phyloP scores from a whole-genome alignment of 2,329 filamentous ascomycete species.

The Aureobasidium pullulans region DNA sequence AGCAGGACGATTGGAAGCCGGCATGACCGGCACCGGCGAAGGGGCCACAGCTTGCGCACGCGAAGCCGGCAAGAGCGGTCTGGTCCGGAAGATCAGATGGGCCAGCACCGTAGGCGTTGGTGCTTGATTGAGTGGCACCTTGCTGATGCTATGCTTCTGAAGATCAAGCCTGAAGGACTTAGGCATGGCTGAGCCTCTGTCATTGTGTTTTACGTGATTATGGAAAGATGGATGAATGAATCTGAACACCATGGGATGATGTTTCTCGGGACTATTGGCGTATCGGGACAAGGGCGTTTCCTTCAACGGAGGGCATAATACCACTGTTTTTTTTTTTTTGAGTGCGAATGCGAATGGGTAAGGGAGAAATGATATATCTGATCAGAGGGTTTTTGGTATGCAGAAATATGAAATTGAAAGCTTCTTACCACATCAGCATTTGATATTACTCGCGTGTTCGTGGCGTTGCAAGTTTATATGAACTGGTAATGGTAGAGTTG shows the following conservation, averaged over 20 bases:
- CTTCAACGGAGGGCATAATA: not conserved
- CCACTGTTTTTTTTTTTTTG: not conserved
- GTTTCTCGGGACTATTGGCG: not conserved
- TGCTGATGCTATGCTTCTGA: not conserved
- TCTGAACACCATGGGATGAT: not conserved
- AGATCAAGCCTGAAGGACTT: not conserved
- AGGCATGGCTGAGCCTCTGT: not conserved
- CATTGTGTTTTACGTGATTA: not conserved
- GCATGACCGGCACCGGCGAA: slow-evolving; percentile 18
- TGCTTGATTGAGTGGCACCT: slow-evolving; percentile 2
- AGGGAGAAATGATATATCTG: not conserved
- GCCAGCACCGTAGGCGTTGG: slow-evolving; percentile 14
- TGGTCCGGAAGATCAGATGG: slow-evolving; percentile 28
- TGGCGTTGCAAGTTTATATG: too few species aligned
- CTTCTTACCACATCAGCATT: too few species aligned
- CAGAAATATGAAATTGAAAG: not conserved
- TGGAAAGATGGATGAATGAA: not conserved
- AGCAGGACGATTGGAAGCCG: slow-evolving; percentile 45
- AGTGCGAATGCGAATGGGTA: not conserved
- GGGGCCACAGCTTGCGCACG: slow-evolving; percentile 23
- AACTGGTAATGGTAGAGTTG: too few species aligned
- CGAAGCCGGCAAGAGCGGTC: slow-evolving; percentile 25
- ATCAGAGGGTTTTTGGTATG: not conserved
- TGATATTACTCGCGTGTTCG: too few species aligned
- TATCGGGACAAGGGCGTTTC: not conserved